Base-by-base conservation (phyloP, 805 yeast genomes). In the Osmozyma mogii region DNA sequence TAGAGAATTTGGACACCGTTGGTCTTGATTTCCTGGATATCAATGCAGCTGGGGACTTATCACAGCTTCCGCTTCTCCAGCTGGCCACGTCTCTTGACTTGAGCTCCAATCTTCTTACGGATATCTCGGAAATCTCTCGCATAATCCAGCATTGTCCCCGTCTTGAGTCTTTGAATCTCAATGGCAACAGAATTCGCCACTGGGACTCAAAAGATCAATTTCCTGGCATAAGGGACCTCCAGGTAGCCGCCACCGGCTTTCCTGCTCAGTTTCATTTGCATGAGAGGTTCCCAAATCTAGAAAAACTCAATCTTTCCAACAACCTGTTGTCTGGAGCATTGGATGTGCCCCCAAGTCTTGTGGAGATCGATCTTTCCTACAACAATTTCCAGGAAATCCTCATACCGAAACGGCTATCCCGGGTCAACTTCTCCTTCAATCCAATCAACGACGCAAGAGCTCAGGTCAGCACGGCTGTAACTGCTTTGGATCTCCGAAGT, bases 121-220 rank as follows among this genome's bases (percentile, higher is more conserved):
- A 17, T 6, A 37, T 42, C 41, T n/a, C 9, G 4, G 43, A 41
- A 1, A 45, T 80, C 0, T 43, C 62, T 29, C 37, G 44, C 1
- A 49, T 78, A 9, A 35, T 68, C 0, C 31, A 40, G 3, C 33
- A 42, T 3, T 37, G 77, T 18, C 60, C 66, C 0, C 34, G 36
- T 0, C 37, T 84, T 5, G 35, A 43, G 14, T 45, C 49, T 1
- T 39, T 84, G 18, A 62, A 68, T 24, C 41, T 82, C 25, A 76
- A 73, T 33, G 83, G 83, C 0, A 75, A 75, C 40, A 44, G 66
- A 29, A 61, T 75, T 31, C n/a, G n/a, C n/a, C n/a, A n/a, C n/a
- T n/a, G n/a, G n/a, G n/a, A n/a, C n/a, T n/a, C n/a, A n/a, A n/a
- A n/a, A n/a, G 17, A 18, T 9, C 9, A 10, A 15, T 14, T 23